Conservation (phyloP, 208 protist genomes). For the Crithidia expoeki region DNA sequence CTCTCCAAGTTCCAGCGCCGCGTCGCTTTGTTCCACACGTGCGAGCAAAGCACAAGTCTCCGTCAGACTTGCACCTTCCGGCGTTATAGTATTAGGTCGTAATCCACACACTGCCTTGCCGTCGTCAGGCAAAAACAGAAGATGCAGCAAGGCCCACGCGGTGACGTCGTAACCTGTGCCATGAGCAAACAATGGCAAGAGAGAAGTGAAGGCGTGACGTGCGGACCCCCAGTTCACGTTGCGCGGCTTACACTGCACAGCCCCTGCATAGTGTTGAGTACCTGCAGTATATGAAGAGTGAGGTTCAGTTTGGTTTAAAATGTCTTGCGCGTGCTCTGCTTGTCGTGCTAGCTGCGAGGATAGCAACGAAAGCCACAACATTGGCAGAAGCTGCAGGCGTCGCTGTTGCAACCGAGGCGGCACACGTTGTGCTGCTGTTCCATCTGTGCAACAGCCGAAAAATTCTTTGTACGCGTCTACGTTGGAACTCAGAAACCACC, state of each 20-base stretch:
- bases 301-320: too few relatives aligned
- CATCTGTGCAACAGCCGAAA: not conserved
- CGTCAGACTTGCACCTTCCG: conserved; percentile 7
- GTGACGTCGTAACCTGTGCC: conserved; percentile 42
- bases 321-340: not conserved
- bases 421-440: not conserved
- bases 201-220: conserved; percentile 47
- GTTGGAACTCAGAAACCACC: conserved; percentile 26
- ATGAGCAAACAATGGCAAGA: conserved; percentile 49
- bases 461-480: conserved; percentile 3
- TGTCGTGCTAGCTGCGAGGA: conserved; percentile 24
- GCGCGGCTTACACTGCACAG: not conserved
- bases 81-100: not conserved
- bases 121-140: conserved; percentile 22
- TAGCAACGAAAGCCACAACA: conserved; percentile 71
- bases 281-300: not conserved
- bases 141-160: conserved; percentile 31
- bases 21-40: conserved; percentile 20
- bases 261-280: not conserved
- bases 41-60: conserved; percentile 31
- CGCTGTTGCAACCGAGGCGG: conserved; percentile 51
- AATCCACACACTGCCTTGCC: not conserved
- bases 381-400: conserved; percentile 67
- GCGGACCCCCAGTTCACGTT: conserved; percentile 29
- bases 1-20: conserved; percentile 13